Base-by-base conservation (phyloP, 2,329 filamentous ascomycete species). In the Rhinocladiella mackenziei region DNA sequence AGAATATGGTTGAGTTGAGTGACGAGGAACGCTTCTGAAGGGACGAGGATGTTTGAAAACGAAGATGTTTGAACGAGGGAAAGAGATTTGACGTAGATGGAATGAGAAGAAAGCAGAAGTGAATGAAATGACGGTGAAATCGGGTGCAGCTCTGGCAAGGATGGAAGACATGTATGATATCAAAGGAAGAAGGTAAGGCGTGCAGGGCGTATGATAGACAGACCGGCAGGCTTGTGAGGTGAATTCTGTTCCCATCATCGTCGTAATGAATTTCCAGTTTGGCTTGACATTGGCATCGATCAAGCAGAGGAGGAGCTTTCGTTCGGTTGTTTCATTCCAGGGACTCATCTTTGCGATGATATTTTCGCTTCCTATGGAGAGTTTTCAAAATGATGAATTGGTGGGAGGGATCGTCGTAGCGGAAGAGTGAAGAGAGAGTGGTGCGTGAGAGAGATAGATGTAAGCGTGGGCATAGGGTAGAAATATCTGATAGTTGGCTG, bases 161-260 rank as follows among this genome's bases (percentile, higher is more conserved):
- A 7, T 11, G 11, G 25, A 32, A 32, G 19, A 10, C n/a, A 19
- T 13, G 29, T 13, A 22, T 10, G 5, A 13, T 11, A 26, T 15
- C 10, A 45, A 19, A 19, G 14, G 17, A 41, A 38, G 31, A 26
- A 22, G 13, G 38, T 15, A 39, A 8, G 17, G 25, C 3, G 22
- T 18, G 23, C 19, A 22, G 14, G 32, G n/a, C 26, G 13, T 9
- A 33, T 9, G 19, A 1, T 10, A 25, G 25, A 47, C 55, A 37
- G 45, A 58, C 56, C 53, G 53, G 37, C 53, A 55, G 10, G 53
- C 45, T 15, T 56, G 48, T 42, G 33, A 33, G 20, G 50, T 55
- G 38, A 54, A 55, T 2, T 36, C 56, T 15, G 25, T 15, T 2
- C 53, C 53, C 50, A 58, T 54, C 5, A 32, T 20, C 2, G 15